phyloP scores from a whole-genome alignment of 1,284 basidiomycete species.

The Rugosomyces carneus region DNA sequence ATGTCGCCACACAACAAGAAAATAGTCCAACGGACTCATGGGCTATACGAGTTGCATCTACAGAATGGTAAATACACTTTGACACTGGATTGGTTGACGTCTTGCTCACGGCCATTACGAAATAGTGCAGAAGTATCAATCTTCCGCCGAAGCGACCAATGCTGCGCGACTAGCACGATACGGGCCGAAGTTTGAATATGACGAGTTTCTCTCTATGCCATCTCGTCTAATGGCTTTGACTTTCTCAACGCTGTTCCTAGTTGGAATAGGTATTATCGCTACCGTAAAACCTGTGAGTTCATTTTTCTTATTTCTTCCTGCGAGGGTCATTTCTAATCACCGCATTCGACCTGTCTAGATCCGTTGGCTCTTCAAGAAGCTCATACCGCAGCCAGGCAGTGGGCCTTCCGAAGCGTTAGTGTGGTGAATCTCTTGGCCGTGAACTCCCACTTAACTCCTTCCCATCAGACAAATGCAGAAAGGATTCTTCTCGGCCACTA shows the following conservation, averaged over 20 bases:
- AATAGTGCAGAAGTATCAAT: not conserved
- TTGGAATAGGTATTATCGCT: constrained; percentile 30
- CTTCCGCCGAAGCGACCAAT: constrained; percentile 1
- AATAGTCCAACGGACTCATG: constrained; percentile 77
- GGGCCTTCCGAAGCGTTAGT: constrained; percentile 58
- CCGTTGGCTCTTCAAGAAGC: constrained; percentile 45
- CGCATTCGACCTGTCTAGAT: constrained; percentile 29
- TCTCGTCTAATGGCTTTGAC: constrained; percentile 38
- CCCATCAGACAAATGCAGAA: constrained; percentile 42
- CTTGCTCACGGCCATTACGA: no score
- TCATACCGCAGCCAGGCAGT: constrained; percentile 50
- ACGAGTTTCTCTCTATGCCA: constrained; percentile 55
- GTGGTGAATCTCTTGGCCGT: not conserved
- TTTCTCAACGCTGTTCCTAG: constrained; percentile 31
- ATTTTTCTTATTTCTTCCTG: not conserved
- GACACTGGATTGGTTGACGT: constrained; percentile 1
- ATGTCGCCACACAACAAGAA: constrained; percentile 61
- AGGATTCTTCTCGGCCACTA: constrained; percentile 51
- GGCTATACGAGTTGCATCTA: constrained; percentile 48
- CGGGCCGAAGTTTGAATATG: constrained; percentile 65
- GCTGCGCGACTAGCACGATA: constrained; percentile 34
- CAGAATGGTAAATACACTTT: constrained; percentile 9
- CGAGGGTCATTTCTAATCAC: not conserved
- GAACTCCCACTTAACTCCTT: not conserved
- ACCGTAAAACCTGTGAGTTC: constrained; percentile 37